Percentiles rank a stretch among this genome's conserved stretches.
Evolutionary conservation across 352 stramenopile species (phyloP).

Genomic region (Halophytophthora batemanensis): DNA sequence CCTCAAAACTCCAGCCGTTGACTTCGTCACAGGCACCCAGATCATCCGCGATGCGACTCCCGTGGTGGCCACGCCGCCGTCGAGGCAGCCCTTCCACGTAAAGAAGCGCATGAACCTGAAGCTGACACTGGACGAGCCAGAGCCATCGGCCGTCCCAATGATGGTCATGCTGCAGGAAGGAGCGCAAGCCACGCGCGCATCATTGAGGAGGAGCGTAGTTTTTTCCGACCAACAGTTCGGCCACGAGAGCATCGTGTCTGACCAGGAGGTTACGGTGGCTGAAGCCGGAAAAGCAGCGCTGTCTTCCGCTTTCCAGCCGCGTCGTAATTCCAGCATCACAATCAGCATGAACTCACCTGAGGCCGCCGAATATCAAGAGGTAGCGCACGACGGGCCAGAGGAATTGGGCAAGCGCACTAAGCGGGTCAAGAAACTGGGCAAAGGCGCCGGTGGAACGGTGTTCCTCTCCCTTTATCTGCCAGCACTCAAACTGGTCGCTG

Average conservation of each 20-base stretch:
- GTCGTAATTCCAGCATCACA: slow-evolving; percentile 54
- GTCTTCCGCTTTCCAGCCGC: slow-evolving; percentile 1
- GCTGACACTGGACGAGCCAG: slow-evolving; percentile 42
- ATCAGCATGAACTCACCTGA: slow-evolving; percentile 59
- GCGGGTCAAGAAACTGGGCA: slow-evolving; percentile 64
- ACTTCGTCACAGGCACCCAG: slow-evolving; percentile 3
- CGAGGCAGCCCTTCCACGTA: slow-evolving; percentile 15
- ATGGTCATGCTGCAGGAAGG: slow-evolving; percentile 27
- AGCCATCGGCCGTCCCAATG: slow-evolving; percentile 30
- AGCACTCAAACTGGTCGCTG: slow-evolving; percentile 76
- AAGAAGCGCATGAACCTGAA: slow-evolving; percentile 58
- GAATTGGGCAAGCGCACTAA: slow-evolving; percentile 65
- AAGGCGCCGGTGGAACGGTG: slow-evolving; percentile 83
- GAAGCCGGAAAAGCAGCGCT: slow-evolving; percentile 3
- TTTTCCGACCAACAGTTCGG: slow-evolving; percentile 9
- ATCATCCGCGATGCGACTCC: slow-evolving; percentile 18
- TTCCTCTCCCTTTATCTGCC: slow-evolving; percentile 84
- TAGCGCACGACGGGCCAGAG: slow-evolving; percentile 68
- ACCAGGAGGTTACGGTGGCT: not conserved
- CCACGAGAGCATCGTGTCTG: not conserved
- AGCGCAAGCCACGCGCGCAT: slow-evolving; percentile 5
- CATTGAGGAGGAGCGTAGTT: slow-evolving; percentile 12
- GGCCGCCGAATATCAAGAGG: slow-evolving; percentile 67
- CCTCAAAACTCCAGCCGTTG: not conserved
- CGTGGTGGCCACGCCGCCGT: not conserved